Evolutionary conservation across 768 basidiomycete species (phyloP).

Genomic region (Rhodotorula taiwanensis): DNA sequence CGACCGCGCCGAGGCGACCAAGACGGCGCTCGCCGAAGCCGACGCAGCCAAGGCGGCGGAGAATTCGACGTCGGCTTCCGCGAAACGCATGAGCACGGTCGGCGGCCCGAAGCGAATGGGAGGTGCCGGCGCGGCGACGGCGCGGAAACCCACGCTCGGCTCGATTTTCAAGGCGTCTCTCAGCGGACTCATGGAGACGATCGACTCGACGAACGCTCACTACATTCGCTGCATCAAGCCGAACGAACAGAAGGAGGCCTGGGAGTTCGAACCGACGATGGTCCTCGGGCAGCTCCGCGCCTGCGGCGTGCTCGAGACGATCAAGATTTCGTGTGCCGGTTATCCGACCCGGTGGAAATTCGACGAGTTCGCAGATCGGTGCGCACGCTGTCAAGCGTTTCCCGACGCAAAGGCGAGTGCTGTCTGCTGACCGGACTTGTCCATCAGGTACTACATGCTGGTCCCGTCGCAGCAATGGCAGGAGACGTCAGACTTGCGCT

Average conservation of each 20-base stretch:
- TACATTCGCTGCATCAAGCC: conserved; percentile 99
- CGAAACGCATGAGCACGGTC: conserved; percentile 41
- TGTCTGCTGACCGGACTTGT: not conserved
- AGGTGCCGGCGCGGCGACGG: conserved; percentile 35
- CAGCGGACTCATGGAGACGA: conserved; percentile 90
- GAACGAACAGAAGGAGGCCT: conserved; percentile 90
- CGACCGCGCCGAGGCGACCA: conserved; percentile 67
- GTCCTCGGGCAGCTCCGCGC: conserved; percentile 90
- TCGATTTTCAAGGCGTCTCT: conserved; percentile 97
- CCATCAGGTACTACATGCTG: conserved; percentile 86
- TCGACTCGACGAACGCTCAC: conserved; percentile 94
- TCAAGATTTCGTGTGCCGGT: conserved; percentile 95
- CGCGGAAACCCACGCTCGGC: conserved; percentile 92
- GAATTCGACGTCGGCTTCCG: conserved; percentile 25
- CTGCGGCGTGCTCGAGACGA: conserved; percentile 98
- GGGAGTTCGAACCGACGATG: conserved; percentile 94
- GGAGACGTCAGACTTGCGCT: conserved; percentile 58
- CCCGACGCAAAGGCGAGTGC: not conserved
- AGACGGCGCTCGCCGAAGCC: conserved; percentile 63
- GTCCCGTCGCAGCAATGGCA: conserved; percentile 79
- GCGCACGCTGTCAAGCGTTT: conserved; percentile 40
- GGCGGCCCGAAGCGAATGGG: conserved; percentile 49
- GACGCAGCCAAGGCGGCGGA: conserved; percentile 39
- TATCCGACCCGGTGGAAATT: conserved; percentile 98
- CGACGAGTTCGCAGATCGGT: conserved; percentile 97